phyloP scores from a whole-genome alignment of 768 basidiomycete species.

The Crassisporium funariophilum region DNA sequence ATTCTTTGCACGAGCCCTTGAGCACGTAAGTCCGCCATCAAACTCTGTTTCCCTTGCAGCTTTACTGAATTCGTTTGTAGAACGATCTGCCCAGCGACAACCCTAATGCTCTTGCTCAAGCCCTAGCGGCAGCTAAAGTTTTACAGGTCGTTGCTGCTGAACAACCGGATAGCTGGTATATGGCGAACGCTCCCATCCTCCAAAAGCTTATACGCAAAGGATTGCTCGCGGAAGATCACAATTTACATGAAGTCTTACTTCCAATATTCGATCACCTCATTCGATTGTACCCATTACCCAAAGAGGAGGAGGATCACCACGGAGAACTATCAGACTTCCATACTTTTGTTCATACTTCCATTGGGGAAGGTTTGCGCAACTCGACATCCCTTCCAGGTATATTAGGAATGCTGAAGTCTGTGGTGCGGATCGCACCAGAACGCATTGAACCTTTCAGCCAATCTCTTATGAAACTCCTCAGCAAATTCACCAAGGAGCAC shows the following conservation, averaged over 20 bases:
- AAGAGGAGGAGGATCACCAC: conserved; percentile 76
- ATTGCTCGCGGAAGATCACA: conserved; percentile 75
- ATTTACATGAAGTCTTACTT: conserved; percentile 78
- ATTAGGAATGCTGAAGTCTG: conserved; percentile 84
- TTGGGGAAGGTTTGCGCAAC: conserved; percentile 80
- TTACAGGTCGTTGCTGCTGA: conserved; percentile 83
- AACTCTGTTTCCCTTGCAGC: too few relatives aligned
- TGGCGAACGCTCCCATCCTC: conserved; percentile 66
- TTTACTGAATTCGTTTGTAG: conserved; percentile 37
- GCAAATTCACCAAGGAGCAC: conserved; percentile 87
- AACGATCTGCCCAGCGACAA: conserved; percentile 72
- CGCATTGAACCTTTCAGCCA: conserved; percentile 79
- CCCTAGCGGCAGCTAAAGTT: conserved; percentile 84
- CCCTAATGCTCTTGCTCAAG: conserved; percentile 57
- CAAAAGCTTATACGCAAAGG: conserved; percentile 89
- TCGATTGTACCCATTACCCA: conserved; percentile 73
- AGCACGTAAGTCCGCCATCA: conserved; percentile 79
- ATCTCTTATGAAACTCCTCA: conserved; percentile 80
- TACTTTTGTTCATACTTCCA: conserved; percentile 68
- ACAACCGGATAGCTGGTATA: conserved; percentile 84
- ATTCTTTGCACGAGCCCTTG: conserved; percentile 84
- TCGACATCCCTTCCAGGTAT: conserved; percentile 74
- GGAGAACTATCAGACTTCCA: conserved; percentile 78
- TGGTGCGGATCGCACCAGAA: conserved; percentile 79
- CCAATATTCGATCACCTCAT: conserved; percentile 84